A percentile compares a stretch with the other conserved stretches of the same genome.
phyloP scores from a whole-genome alignment of 2,329 filamentous ascomycete genomes.

The Epicoccum sorghinum region DNA sequence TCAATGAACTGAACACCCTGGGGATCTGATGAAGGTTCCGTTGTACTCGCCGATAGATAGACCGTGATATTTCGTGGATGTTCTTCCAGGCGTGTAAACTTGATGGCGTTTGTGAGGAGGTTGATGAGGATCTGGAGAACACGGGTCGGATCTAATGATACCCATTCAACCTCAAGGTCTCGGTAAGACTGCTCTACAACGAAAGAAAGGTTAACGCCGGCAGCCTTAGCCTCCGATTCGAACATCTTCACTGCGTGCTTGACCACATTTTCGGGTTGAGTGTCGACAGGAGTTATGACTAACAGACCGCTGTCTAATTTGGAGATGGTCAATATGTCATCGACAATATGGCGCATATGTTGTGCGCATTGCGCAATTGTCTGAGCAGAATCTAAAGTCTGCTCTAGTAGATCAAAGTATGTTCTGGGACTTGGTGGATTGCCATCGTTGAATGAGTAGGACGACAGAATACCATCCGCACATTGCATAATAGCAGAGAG shows the following conservation, averaged over 20 bases:
- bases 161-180: constrained; percentile 45
- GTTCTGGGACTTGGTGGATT: constrained; percentile 11
- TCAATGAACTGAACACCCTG: constrained; percentile 39
- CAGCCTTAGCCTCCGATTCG: constrained; percentile 41
- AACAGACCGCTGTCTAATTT: constrained; percentile 54
- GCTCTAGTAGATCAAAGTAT: constrained; percentile 27
- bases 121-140: constrained; percentile 48
- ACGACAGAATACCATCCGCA: constrained; percentile 48
- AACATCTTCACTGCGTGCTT: constrained; percentile 48
- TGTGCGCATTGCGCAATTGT: constrained; percentile 53
- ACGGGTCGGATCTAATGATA: constrained; percentile 51
- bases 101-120: constrained; percentile 53
- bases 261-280: constrained; percentile 43
- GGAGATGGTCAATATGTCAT: constrained; percentile 54
- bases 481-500: constrained; percentile 52
- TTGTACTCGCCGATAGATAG: constrained; percentile 40
- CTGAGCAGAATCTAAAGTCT: constrained; percentile 44
- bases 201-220: constrained; percentile 35
- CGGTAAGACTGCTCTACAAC: constrained; percentile 47
- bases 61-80: constrained; percentile 44
- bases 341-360: constrained; percentile 56
- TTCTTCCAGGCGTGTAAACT: constrained; percentile 49
- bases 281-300: constrained; percentile 48
- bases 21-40: constrained; percentile 39
- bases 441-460: constrained; percentile 24